These are phyloP conservation scores for Discostella stelligeroides DNA, from an alignment of 108 stramenopile species.

Conservation along the genomic window DNA sequence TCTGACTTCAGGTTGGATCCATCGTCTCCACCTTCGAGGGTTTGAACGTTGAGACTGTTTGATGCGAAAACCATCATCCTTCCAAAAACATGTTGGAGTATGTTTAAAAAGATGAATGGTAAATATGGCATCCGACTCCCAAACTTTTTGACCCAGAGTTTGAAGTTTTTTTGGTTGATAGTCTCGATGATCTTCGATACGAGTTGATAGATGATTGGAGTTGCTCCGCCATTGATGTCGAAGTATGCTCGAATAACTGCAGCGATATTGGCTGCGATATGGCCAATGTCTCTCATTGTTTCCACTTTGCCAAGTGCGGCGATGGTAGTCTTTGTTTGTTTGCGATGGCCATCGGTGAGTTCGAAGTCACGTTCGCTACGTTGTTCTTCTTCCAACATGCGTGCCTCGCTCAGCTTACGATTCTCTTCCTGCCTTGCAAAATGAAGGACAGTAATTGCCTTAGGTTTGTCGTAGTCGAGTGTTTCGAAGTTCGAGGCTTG, in stretches of 20 bases:
- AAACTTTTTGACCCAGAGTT: not conserved
- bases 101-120: not conserved
- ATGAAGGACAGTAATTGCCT: not conserved
- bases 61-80: not conserved
- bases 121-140: not conserved
- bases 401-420: not conserved
- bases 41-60: not conserved
- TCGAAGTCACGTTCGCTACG: not conserved
- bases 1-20: not conserved
- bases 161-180: not conserved
- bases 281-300: not conserved
- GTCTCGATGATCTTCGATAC: not conserved
- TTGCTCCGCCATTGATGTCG: too few species aligned
- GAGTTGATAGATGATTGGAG: too few species aligned
- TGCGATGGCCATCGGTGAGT: not conserved
- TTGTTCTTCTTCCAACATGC: not conserved
- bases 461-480: not conserved
- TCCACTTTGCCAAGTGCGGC: constrained; percentile 1
- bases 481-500: not conserved
- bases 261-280: not conserved
- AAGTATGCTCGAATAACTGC: not conserved
- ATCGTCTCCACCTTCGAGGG: not conserved
- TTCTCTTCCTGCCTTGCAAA: not conserved
- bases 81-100: constrained; percentile 5
- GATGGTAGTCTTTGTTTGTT: too few species aligned